phyloP scores from a whole-genome alignment of 2,329 filamentous ascomycete species.

The Paecilomyces fulvus region DNA sequence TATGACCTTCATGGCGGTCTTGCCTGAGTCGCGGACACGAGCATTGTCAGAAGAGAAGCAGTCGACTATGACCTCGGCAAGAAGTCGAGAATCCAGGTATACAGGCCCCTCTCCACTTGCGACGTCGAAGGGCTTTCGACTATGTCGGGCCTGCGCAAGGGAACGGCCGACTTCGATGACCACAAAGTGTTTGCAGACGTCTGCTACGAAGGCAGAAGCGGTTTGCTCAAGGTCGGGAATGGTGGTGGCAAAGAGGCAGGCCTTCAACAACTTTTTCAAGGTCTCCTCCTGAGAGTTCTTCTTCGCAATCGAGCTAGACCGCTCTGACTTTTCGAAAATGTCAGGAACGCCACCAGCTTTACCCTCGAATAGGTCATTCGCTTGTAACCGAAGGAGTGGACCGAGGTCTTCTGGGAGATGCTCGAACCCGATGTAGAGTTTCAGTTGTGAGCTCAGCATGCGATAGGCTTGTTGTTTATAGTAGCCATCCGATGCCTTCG shows the following conservation, averaged over 20 bases:
- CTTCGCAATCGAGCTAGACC: constrained; percentile 76
- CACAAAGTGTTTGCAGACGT: constrained; percentile 82
- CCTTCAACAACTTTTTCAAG: constrained; percentile 80
- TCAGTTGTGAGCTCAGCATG: constrained; percentile 79
- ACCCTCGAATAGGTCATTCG: constrained; percentile 68
- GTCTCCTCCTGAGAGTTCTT: constrained; percentile 74
- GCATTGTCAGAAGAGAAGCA: constrained; percentile 78
- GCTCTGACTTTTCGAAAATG: constrained; percentile 65
- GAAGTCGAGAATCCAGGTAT: constrained; percentile 73
- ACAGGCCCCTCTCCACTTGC: constrained; percentile 78
- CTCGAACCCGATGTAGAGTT: constrained; percentile 81
- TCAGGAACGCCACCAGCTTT: constrained; percentile 63
- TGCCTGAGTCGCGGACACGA: constrained; percentile 72
- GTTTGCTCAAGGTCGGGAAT: constrained; percentile 71
- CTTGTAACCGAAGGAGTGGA: constrained; percentile 75
- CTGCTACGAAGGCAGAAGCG: constrained; percentile 65
- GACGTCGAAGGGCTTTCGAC: constrained; percentile 71
- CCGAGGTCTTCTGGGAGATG: constrained; percentile 83
- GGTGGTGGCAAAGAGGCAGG: constrained; percentile 75
- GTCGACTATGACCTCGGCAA: constrained; percentile 85
- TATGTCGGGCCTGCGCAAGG: constrained; percentile 71
- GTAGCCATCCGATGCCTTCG: constrained; percentile 62
- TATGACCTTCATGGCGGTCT: constrained; percentile 68
- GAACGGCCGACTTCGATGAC: constrained; percentile 81
- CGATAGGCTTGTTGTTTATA: constrained; percentile 93